phyloP scores from a whole-genome alignment of 2,329 filamentous ascomycete genomes.

The Chrysoporthe puriensis region DNA sequence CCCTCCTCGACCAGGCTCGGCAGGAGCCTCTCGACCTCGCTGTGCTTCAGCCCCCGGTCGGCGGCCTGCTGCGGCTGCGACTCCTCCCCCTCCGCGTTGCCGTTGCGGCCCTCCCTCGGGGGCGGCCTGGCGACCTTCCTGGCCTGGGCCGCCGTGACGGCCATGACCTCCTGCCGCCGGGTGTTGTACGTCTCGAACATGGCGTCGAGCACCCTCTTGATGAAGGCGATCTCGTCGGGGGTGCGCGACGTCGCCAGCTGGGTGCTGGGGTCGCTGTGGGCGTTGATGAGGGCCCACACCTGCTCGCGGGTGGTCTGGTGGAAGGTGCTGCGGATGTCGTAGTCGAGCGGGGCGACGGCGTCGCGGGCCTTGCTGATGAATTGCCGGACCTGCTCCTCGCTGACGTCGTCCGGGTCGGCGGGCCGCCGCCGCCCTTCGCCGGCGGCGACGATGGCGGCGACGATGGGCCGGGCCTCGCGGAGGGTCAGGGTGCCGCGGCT shows the following conservation, averaged over 20 bases:
- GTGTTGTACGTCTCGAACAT: slow-evolving; percentile 94
- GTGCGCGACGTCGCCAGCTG: slow-evolving; percentile 83
- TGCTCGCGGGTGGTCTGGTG: slow-evolving; percentile 70
- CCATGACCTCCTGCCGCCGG: slow-evolving; percentile 78
- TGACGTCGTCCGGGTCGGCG: slow-evolving; percentile 65
- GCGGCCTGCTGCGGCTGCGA: slow-evolving; percentile 39
- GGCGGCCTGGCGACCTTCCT: slow-evolving; percentile 66
- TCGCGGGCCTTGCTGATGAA: slow-evolving; percentile 73
- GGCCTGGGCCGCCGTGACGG: slow-evolving; percentile 78
- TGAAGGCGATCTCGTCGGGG: slow-evolving; percentile 84
- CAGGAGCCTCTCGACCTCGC: slow-evolving; percentile 76
- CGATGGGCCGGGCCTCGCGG: slow-evolving; percentile 70
- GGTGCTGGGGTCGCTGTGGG: slow-evolving; percentile 79
- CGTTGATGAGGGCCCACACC: slow-evolving; percentile 87
- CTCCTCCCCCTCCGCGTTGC: slow-evolving; percentile 40
- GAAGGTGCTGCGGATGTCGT: slow-evolving; percentile 77
- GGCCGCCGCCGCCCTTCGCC: slow-evolving; percentile 43
- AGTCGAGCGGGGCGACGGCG: slow-evolving; percentile 78
- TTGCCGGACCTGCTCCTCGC: slow-evolving; percentile 66
- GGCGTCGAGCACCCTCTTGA: slow-evolving; percentile 83
- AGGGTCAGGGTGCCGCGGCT: slow-evolving; percentile 77
- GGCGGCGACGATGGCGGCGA: slow-evolving; percentile 75
- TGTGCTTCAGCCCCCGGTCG: slow-evolving; percentile 69
- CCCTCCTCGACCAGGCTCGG: slow-evolving; percentile 73
- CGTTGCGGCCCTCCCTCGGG: slow-evolving; percentile 40